Conservation (phyloP, 164 flowering plant genomes). For the Vitis amurensis region DNA sequence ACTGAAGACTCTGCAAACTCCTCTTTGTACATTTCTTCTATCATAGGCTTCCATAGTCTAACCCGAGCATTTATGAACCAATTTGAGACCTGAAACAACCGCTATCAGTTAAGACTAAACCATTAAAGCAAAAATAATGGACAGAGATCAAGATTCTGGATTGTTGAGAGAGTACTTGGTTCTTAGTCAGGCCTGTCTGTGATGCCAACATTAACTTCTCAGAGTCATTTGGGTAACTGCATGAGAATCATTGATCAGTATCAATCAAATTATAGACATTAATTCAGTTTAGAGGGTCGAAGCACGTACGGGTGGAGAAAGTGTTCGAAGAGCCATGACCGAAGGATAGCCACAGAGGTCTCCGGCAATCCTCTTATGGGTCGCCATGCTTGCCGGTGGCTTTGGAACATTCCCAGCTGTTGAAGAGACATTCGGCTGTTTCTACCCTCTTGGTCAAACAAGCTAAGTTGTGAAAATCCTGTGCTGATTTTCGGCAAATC, state of each 20-base stretch:
- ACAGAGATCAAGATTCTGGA: background rate
- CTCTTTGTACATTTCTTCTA: slow-evolving; percentile 86
- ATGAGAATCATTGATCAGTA: slow-evolving; percentile 2
- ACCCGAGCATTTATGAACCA: slow-evolving; percentile 95
- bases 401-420: slow-evolving; percentile 58
- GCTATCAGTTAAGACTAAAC: background rate
- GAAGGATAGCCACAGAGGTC: slow-evolving; percentile 74
- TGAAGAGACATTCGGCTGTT: slow-evolving; percentile 49
- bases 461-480: slow-evolving; percentile 55
- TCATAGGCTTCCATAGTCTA: slow-evolving; percentile 91
- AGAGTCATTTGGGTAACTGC: slow-evolving; percentile 83
- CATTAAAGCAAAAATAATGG: slow-evolving; percentile 8
- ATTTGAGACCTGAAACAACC: slow-evolving; percentile 65
- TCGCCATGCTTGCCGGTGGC: slow-evolving; percentile 65
- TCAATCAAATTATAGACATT: background rate
- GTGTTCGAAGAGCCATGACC: slow-evolving; percentile 93
- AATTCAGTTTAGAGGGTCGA: background rate
- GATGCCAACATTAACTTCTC: slow-evolving; percentile 86
- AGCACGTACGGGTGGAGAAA: slow-evolving; percentile 84
- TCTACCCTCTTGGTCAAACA: slow-evolving; percentile 52
- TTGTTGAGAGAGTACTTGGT: slow-evolving; percentile 53
- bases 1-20: slow-evolving; percentile 65
- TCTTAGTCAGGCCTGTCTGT: slow-evolving; percentile 81
- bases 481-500: slow-evolving; percentile 46
- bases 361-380: slow-evolving; percentile 90